Conservation (phyloP, 345 rosid species). For the Erucastrum elatum region DNA sequence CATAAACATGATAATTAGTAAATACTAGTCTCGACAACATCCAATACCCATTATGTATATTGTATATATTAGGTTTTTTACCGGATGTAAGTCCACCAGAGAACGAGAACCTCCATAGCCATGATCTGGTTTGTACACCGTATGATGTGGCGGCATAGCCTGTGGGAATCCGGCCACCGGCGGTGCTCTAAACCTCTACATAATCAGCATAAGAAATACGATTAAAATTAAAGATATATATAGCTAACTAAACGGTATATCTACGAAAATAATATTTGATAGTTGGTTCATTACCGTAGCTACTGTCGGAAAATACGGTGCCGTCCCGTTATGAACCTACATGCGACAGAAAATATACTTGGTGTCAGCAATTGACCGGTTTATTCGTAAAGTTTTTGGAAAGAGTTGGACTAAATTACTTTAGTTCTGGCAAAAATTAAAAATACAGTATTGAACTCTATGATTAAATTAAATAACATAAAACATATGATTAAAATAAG, state of each 20-base stretch:
- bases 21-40: constrained; percentile 13
- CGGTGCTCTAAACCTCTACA: constrained; percentile 54
- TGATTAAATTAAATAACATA: not conserved
- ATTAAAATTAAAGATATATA: not conserved
- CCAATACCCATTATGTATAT: not conserved
- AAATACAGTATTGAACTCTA: not conserved
- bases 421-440: not conserved
- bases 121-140: constrained; percentile 42
- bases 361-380: not conserved
- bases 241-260: not conserved
- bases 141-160: constrained; percentile 26
- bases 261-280: not conserved
- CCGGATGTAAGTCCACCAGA: constrained; percentile 62
- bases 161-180: constrained; percentile 59
- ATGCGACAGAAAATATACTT: not conserved
- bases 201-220: not conserved
- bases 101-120: constrained; percentile 48
- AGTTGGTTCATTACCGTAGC: constrained; percentile 46
- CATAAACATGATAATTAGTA: constrained; percentile 1
- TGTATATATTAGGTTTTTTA: constrained; percentile 34
- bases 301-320: constrained; percentile 53
- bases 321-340: constrained; percentile 44
- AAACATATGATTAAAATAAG: not conserved
- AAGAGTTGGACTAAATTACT: not conserved
- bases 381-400: not conserved